Evolutionary conservation across 306 rosid genomes (phyloP).

Genomic region (Ammopiptanthus mongolicus): DNA sequence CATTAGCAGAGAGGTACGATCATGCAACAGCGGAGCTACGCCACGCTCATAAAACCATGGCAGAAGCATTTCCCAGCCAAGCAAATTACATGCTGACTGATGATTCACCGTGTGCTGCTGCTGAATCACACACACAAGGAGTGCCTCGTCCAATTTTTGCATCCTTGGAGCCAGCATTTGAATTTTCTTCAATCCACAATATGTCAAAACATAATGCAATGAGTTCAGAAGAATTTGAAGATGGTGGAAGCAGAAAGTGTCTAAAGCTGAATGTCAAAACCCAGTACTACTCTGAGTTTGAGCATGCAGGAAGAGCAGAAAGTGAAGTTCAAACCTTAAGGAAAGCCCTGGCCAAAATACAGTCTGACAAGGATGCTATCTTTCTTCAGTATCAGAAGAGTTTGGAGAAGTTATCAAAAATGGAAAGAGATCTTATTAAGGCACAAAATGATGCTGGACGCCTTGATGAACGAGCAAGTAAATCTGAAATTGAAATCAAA

Average conservation of each 20-base stretch:
- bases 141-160: constrained; percentile 45
- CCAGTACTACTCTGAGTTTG: constrained; percentile 41
- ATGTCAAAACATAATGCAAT: constrained; percentile 32
- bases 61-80: constrained; percentile 78
- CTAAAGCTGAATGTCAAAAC: constrained; percentile 50
- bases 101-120: constrained; percentile 38
- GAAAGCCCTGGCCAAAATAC: constrained; percentile 53
- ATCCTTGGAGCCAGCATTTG: constrained; percentile 36
- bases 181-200: constrained; percentile 40
- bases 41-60: constrained; percentile 81
- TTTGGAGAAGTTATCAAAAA: constrained; percentile 59
- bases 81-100: constrained; percentile 42
- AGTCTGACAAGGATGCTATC: constrained; percentile 70
- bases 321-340: constrained; percentile 59
- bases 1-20: constrained; percentile 96
- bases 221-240: constrained; percentile 33
- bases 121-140: constrained; percentile 58
- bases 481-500: constrained; percentile 83
- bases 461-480: constrained; percentile 79
- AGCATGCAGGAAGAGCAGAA: constrained; percentile 51
- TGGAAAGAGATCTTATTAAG: constrained; percentile 58
- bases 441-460: constrained; percentile 55
- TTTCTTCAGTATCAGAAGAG: constrained; percentile 66
- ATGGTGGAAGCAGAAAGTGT: constrained; percentile 53
- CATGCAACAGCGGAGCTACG: constrained; percentile 92